Conservation (phyloP, 108 stramenopile genomes). For the Conticribra guillardii region DNA sequence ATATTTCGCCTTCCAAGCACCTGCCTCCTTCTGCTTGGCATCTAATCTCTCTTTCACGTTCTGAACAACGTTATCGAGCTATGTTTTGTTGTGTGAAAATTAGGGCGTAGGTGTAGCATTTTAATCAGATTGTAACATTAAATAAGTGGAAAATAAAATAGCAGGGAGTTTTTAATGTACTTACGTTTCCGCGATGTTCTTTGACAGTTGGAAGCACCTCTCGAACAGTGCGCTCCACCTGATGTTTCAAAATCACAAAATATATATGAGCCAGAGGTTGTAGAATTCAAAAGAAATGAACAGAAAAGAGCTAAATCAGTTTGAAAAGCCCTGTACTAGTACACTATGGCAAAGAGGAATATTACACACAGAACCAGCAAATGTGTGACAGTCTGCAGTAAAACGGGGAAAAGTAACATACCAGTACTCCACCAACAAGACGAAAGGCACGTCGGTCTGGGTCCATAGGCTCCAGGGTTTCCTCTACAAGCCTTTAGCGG, state of each 20-base stretch:
- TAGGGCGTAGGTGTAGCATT: too few species aligned
- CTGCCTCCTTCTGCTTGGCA: conserved; percentile 72
- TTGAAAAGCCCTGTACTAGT: too few species aligned
- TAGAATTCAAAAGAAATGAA: not conserved
- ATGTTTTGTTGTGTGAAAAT: not conserved
- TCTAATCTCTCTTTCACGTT: conserved; percentile 65
- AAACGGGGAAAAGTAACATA: conserved; percentile 4
- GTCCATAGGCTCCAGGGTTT: conserved; percentile 90
- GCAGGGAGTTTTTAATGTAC: conserved; percentile 12
- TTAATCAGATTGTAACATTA: not conserved
- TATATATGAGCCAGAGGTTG: not conserved
- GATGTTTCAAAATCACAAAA: not conserved
- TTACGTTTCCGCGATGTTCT: conserved; percentile 78
- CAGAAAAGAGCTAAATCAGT: not conserved
- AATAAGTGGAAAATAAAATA: not conserved
- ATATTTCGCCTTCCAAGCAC: conserved; percentile 79
- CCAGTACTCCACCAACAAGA: conserved; percentile 92
- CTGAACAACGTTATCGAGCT: conserved; percentile 71
- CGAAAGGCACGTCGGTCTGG: conserved; percentile 88
- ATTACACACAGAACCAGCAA: not conserved
- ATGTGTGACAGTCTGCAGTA: not conserved
- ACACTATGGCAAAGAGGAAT: not conserved
- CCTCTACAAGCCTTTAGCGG: conserved; percentile 87
- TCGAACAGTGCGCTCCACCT: conserved; percentile 91
- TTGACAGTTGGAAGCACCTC: conserved; percentile 94